A percentile compares a stretch with the other conserved stretches of the same genome.
Conservation (phyloP, 2,329 filamentous ascomycete species). For the Neopestalotiopsis sp. region DNA sequence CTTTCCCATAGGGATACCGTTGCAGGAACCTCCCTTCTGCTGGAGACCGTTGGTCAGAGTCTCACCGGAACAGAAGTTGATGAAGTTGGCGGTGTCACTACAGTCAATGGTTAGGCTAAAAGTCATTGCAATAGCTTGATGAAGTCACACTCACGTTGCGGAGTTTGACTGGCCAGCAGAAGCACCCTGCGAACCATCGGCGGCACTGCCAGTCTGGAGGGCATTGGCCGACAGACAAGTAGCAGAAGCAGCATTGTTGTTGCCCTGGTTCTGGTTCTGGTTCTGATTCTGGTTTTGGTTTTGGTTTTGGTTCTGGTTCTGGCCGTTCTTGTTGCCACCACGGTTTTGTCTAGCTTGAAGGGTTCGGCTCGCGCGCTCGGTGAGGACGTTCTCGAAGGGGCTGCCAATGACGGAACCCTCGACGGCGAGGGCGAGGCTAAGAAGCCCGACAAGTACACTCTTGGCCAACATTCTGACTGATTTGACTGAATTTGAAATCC, state of each 20-base stretch:
- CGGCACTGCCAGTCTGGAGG: conserved; percentile 55
- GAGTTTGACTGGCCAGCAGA: conserved; percentile 57
- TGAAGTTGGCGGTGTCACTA: conserved; percentile 64
- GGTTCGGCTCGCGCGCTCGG: conserved; percentile 33
- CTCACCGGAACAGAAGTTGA: conserved; percentile 64
- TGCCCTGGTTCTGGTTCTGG: conserved; percentile 27
- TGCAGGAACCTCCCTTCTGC: conserved; percentile 64
- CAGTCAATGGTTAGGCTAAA: conserved; percentile 25
- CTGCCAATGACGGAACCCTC: conserved; percentile 50
- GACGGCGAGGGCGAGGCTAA: conserved; percentile 50
- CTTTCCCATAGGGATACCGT: conserved; percentile 65
- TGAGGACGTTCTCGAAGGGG: conserved; percentile 38
- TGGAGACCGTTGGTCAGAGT: conserved; percentile 66
- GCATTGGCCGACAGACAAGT: conserved; percentile 46
- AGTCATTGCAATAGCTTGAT: not conserved
- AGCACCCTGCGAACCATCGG: conserved; percentile 30
- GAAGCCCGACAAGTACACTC: conserved; percentile 51
- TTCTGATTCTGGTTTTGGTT: conserved; percentile 30
- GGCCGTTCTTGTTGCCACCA: conserved; percentile 24
- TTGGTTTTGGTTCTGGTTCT: conserved; percentile 24
- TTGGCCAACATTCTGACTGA: conserved; percentile 57
- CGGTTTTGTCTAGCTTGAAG: conserved; percentile 48
- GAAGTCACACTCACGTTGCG: conserved; percentile 46
- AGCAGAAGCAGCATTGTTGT: conserved; percentile 24
- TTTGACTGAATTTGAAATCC: conserved; percentile 22